Conservation (phyloP, 768 basidiomycete genomes). For the Trametes sanguinea region DNA sequence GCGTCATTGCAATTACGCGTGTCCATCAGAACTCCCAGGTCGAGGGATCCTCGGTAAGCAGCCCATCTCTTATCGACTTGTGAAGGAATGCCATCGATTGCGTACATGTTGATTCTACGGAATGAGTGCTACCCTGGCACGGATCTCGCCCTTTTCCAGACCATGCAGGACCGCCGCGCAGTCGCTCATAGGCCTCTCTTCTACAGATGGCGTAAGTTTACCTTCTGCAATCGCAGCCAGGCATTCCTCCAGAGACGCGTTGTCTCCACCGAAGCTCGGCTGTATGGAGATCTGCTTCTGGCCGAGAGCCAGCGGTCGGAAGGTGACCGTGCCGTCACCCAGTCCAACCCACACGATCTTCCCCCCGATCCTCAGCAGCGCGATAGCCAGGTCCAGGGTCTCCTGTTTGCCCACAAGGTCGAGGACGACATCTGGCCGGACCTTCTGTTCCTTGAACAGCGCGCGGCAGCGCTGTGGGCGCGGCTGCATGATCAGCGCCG, state of each 20-base stretch:
- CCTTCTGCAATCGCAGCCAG: conserved; percentile 24
- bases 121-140: conserved; percentile 24
- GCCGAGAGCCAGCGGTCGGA: conserved; percentile 11
- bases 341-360: conserved; percentile 22
- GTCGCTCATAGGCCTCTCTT: conserved; percentile 22
- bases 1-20: no score
- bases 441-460: conserved; percentile 15
- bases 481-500: conserved; percentile 24
- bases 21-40: no score
- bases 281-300: conserved; percentile 21
- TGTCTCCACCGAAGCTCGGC: conserved; percentile 21
- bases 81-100: no score
- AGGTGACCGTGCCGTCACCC: neutral
- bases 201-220: conserved; percentile 22
- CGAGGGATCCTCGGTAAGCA: no score
- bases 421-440: conserved; percentile 23
- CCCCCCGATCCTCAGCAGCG: conserved; percentile 17
- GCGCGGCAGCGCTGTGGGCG: conserved; percentile 14
- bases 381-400: conserved; percentile 18
- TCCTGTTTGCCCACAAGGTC: conserved; percentile 26
- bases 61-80: no score
- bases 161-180: conserved; percentile 23
- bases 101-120: conserved; percentile 2
- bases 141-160: conserved; percentile 19
- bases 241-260: conserved; percentile 24